A percentile compares a stretch with the other conserved stretches of the same genome.
phyloP scores from a whole-genome alignment of 2,329 filamentous ascomycete species.

The Monosporascus sp. region DNA sequence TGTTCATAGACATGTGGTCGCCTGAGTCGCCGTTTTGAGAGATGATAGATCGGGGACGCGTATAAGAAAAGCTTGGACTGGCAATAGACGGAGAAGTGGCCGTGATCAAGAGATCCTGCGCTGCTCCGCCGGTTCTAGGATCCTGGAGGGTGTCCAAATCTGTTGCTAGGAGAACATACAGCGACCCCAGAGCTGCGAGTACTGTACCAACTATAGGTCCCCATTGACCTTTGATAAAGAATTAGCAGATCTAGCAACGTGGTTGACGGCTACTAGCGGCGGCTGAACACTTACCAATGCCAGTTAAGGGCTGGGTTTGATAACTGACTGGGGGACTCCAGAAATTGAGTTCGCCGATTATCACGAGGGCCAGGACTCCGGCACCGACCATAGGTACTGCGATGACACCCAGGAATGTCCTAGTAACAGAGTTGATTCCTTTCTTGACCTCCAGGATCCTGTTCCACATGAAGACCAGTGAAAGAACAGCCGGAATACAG shows the following conservation, averaged over 20 bases:
- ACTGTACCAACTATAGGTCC: conserved; percentile 53
- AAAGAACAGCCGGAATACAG: conserved; percentile 60
- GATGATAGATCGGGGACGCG: not conserved
- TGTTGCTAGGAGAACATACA: conserved; percentile 47
- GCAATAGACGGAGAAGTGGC: conserved; percentile 19
- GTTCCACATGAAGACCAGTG: conserved; percentile 57
- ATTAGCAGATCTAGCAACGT: not conserved
- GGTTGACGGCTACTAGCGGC: not conserved
- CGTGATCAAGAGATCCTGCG: conserved; percentile 10
- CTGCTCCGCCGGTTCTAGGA: conserved; percentile 6
- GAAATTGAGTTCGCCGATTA: conserved; percentile 61
- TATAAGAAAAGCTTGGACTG: not conserved
- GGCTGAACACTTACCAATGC: conserved; percentile 43
- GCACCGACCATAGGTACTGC: conserved; percentile 56
- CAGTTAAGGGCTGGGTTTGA: conserved; percentile 58
- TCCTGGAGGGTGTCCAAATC: conserved; percentile 21
- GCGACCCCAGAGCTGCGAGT: conserved; percentile 53
- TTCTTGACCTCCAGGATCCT: conserved; percentile 60
- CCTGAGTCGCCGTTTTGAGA: conserved; percentile 4
- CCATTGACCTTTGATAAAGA: conserved; percentile 47
- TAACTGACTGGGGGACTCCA: conserved; percentile 51
- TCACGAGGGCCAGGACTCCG: conserved; percentile 54
- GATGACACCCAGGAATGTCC: conserved; percentile 48
- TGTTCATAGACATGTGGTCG: not conserved
- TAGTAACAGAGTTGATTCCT: conserved; percentile 50